Evolutionary conservation across 208 protist species (phyloP).

Genomic region (Trypanosoma theileri): DNA sequence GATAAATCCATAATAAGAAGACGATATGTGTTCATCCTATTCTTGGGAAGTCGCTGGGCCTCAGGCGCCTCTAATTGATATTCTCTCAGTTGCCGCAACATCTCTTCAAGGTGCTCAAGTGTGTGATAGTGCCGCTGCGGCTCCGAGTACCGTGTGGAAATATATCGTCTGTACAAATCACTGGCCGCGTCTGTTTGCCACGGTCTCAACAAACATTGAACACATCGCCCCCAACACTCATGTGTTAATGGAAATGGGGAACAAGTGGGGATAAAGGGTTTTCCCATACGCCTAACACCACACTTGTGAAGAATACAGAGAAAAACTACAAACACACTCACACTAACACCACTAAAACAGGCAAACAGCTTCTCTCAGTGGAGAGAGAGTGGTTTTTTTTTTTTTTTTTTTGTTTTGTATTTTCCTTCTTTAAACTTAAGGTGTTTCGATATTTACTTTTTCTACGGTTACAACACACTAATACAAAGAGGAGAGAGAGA

Average conservation of each 20-base stretch:
- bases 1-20: conserved; percentile 54
- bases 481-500: no score
- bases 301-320: no score
- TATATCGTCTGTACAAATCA: conserved; percentile 36
- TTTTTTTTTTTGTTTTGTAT: no score
- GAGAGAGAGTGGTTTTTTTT: no score
- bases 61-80: conserved; percentile 22
- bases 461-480: no score
- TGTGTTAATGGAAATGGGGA: conserved; percentile 10
- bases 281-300: no score
- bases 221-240: conserved; percentile 27
- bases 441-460: no score
- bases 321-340: no score
- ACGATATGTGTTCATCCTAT: neutral
- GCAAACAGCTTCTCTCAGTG: no score
- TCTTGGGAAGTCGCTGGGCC: conserved; percentile 6
- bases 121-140: conserved; percentile 77
- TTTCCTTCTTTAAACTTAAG: no score
- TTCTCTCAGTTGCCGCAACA: conserved; percentile 34
- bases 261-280: no score
- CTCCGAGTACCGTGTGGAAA: conserved; percentile 52
- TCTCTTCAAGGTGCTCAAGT: conserved; percentile 57
- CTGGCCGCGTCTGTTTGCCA: neutral
- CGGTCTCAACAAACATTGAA: neutral
- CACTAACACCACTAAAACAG: no score